Evolutionary conservation across 2,329 filamentous ascomycete species (phyloP).

Genomic region (Stachybotrys elegans): DNA sequence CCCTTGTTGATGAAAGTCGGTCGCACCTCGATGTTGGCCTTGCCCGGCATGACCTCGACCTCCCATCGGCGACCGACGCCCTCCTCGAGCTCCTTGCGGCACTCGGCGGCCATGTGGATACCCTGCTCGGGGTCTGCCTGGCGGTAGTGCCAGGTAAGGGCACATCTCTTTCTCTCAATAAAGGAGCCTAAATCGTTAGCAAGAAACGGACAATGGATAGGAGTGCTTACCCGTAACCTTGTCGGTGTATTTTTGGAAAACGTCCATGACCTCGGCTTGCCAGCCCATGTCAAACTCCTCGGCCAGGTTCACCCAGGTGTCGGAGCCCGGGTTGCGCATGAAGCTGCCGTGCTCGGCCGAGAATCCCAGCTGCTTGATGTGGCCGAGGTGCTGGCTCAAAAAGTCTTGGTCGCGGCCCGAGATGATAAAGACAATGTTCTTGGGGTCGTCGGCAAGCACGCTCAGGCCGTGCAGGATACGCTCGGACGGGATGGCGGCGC

Average conservation of each 20-base stretch:
- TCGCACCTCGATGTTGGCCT: constrained; percentile 95
- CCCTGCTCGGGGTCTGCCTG: constrained; percentile 84
- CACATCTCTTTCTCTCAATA: constrained; percentile 90
- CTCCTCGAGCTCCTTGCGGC: constrained; percentile 73
- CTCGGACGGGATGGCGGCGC: constrained; percentile 81
- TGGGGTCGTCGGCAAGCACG: constrained; percentile 70
- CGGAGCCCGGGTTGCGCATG: constrained; percentile 71
- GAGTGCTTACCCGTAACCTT: constrained; percentile 65
- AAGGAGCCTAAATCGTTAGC: constrained; percentile 63
- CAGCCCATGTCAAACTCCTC: constrained; percentile 87
- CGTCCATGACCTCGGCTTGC: constrained; percentile 77
- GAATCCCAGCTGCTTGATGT: constrained; percentile 83
- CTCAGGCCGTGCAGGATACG: constrained; percentile 76
- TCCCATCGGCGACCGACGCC: constrained; percentile 77
- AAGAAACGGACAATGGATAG: not conserved
- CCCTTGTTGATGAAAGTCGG: constrained; percentile 98
- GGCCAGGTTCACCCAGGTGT: constrained; percentile 83
- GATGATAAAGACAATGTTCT: constrained; percentile 96
- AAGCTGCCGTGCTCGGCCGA: constrained; percentile 97
- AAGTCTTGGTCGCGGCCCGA: constrained; percentile 92
- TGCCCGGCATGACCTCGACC: constrained; percentile 94
- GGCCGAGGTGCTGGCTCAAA: constrained; percentile 84
- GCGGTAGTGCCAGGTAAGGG: constrained; percentile 96
- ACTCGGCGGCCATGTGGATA: constrained; percentile 71
- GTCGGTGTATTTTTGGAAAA: constrained; percentile 87